Base-by-base conservation (phyloP, 2,329 filamentous ascomycete species). In the Leptographium galeiforme region DNA sequence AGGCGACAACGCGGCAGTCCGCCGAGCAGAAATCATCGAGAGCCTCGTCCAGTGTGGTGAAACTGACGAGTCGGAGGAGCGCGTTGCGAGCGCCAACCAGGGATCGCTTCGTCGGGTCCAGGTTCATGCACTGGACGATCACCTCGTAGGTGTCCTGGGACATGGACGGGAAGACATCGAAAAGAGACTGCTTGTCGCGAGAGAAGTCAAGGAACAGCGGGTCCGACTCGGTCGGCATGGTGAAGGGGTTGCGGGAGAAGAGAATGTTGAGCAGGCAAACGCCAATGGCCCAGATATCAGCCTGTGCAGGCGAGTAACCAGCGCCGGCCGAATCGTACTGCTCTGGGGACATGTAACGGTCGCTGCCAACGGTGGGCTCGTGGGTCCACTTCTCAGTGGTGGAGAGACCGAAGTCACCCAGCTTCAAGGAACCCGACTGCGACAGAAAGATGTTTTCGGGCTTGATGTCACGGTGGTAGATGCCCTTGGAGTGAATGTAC, bases 301-400 rank as follows among this genome's bases (percentile, higher is more conserved):
- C 93, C 70, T 93, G 82, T 47, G 88, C 87, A 48, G 93, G 90
- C 53, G 89, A 91, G 71, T 98, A 98, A 56, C 93, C 93, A 58
- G 79, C 81, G 57, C 84, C 84, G 60, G 84, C 81, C 52, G 90
- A 89, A 67, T 97, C 91, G 63, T 93, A 97, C 69, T 98, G 93
- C 70, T 98, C 93, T 6, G 93, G 93, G 53, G 93, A 90, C 93
- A 98, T 98, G 73, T 98, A 98, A 53, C 93, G 89, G 66, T 98
- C 93, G 66, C 93, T 97, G 60, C 93, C 93, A 48, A 98, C 93
- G 57, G 87, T 93, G 58, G 85, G 84, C 73, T 98, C 93, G 62
- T 86, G 86, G 30, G 88, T 94, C 89, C 89, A 95, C 61, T 82
- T 76, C 57, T 95, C 89, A 8, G 82, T 87, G 12, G 91, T 96